A percentile compares a stretch with the other conserved stretches of the same genome.
phyloP scores from a whole-genome alignment of 495 filamentous ascomycete genomes.

The Xylaria flabelliformis region DNA sequence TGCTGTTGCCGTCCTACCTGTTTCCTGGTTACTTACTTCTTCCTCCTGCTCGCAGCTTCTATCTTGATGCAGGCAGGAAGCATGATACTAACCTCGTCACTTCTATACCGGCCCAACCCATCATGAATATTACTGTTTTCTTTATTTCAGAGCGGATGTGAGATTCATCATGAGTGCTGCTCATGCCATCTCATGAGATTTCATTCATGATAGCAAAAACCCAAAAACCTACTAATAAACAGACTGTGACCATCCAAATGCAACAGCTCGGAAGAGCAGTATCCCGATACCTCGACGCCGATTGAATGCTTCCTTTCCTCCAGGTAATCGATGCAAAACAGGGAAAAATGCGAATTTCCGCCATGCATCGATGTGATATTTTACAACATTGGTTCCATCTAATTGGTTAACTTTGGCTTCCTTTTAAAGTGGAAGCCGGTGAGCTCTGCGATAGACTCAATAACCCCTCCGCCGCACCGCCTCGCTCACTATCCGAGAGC shows the following conservation, averaged over 20 bases:
- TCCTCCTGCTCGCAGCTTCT: background rate
- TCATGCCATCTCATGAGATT: slow-evolving; percentile 2
- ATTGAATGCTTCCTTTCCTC: slow-evolving; percentile 17
- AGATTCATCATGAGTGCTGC: background rate
- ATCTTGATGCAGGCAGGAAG: background rate
- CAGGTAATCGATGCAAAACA: background rate
- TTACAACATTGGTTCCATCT: background rate
- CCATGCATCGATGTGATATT: slow-evolving; percentile 10
- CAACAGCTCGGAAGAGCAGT: slow-evolving; percentile 15
- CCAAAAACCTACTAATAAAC: background rate
- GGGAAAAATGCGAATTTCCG: slow-evolving; percentile 1
- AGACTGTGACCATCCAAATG: slow-evolving; percentile 5
- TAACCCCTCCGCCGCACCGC: slow-evolving; percentile 43
- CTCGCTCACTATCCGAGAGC: slow-evolving; percentile 28
- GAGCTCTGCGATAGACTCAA: slow-evolving; percentile 39
- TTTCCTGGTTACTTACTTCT: background rate
- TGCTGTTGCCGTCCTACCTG: slow-evolving; percentile 2
- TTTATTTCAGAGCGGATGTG: background rate
- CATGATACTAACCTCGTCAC: background rate
- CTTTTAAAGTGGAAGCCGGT: slow-evolving; percentile 22
- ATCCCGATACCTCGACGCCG: slow-evolving; percentile 13
- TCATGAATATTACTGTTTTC: background rate
- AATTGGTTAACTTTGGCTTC: background rate
- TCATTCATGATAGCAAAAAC: background rate
- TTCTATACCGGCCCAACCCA: background rate